These are phyloP conservation scores for Calonectria honghensis DNA, from an alignment of 2,329 filamentous ascomycete genomes.

Conservation along the genomic window DNA sequence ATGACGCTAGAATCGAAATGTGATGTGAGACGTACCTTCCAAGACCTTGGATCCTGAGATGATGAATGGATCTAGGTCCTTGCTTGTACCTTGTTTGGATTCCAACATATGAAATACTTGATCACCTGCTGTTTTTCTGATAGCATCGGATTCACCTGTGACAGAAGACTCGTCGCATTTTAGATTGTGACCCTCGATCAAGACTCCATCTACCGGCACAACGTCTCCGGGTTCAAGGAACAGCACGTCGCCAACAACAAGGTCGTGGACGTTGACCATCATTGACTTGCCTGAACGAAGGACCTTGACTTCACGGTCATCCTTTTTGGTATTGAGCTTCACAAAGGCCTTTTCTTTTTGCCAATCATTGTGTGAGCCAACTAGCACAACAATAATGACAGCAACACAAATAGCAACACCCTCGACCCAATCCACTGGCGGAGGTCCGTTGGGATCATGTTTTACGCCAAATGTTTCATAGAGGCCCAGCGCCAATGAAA, in stretches of 20 bases:
- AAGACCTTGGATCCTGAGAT: conserved; percentile 72
- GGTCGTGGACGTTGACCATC: conserved; percentile 78
- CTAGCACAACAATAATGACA: conserved; percentile 77
- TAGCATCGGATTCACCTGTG: conserved; percentile 82
- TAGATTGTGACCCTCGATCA: conserved; percentile 71
- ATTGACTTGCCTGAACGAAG: conserved; percentile 78
- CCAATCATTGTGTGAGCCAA: conserved; percentile 79
- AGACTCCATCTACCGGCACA: conserved; percentile 80
- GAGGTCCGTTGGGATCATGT: conserved; percentile 62
- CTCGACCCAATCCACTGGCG: conserved; percentile 77
- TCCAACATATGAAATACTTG: conserved; percentile 69
- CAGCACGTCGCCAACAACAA: conserved; percentile 81
- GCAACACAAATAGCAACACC: conserved; percentile 79
- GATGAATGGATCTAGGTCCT: conserved; percentile 78
- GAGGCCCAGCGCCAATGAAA: conserved; percentile 79
- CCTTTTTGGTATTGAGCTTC: conserved; percentile 76
- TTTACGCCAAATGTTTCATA: conserved; percentile 76
- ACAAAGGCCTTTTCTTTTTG: conserved; percentile 80
- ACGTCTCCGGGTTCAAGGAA: conserved; percentile 81
- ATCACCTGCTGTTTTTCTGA: conserved; percentile 79
- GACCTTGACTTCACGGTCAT: conserved; percentile 78
- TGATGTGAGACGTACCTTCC: conserved; percentile 60
- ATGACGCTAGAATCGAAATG: neutral
- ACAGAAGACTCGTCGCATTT: conserved; percentile 83
- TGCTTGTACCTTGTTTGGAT: conserved; percentile 62